Conservation (phyloP, 495 filamentous ascomycete species). For the Podospora pseudocomata region DNA sequence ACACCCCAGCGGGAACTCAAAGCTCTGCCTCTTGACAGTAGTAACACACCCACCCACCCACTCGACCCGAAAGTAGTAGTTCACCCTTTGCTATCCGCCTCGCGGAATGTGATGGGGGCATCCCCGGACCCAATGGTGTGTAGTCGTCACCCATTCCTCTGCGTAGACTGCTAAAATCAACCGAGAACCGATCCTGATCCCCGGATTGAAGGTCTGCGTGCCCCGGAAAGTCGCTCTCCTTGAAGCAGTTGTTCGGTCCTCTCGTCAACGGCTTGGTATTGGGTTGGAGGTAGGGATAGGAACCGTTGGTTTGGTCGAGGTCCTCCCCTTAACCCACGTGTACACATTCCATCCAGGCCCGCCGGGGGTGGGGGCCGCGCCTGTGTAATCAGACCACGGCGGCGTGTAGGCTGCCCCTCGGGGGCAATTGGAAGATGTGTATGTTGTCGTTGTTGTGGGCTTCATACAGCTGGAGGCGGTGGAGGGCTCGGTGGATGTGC, state of each 20-base stretch:
- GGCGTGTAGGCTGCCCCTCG: neutral
- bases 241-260: too few species aligned
- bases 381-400: neutral
- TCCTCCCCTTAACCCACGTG: neutral
- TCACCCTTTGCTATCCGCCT: neutral
- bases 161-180: too few species aligned
- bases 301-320: neutral
- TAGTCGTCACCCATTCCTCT: too few species aligned
- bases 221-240: too few species aligned
- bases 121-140: neutral
- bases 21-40: neutral
- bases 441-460: neutral
- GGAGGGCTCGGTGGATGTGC: neutral
- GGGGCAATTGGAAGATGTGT: neutral
- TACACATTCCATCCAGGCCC: neutral
- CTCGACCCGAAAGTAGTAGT: neutral
- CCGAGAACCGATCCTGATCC: too few species aligned
- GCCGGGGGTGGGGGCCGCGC: too few species aligned
- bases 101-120: neutral
- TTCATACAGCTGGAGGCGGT: neutral
- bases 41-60: neutral
- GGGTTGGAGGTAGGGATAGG: too few species aligned
- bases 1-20: neutral
- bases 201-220: too few species aligned
- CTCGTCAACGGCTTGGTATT: too few species aligned